phyloP scores from a whole-genome alignment of 139 green algal species.

The Klebsormidium nitens region DNA sequence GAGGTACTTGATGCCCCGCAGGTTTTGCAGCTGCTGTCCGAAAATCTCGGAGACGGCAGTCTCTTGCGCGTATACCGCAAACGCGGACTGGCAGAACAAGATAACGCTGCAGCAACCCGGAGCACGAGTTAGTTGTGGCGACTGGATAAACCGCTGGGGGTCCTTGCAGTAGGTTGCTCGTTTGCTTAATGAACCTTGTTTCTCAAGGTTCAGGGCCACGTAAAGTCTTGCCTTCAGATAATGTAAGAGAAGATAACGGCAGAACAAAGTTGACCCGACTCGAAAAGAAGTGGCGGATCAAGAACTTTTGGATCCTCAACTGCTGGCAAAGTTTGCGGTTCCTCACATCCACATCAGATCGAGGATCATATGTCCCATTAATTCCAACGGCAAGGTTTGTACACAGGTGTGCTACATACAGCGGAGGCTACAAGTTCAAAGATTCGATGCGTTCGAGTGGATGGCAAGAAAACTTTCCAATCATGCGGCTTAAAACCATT shows the following conservation, averaged over 20 bases:
- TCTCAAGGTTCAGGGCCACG: neutral
- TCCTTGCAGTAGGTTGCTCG: neutral
- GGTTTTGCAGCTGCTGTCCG: constrained; percentile 56
- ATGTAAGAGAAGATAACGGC: neutral
- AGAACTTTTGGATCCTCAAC: too few species aligned
- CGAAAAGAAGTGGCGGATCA: neutral
- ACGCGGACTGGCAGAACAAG: constrained; percentile 84
- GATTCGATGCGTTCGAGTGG: too few species aligned
- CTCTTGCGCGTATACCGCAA: constrained; percentile 74
- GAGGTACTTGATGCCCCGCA: constrained; percentile 78
- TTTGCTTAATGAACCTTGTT: too few species aligned
- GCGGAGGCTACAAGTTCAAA: too few species aligned
- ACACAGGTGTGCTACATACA: too few species aligned
- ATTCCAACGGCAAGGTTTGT: too few species aligned
- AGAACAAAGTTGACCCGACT: neutral
- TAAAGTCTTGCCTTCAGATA: neutral
- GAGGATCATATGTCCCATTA: too few species aligned
- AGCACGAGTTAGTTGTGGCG: neutral
- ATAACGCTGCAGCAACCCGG: constrained; percentile 49
- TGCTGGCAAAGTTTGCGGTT: too few species aligned
- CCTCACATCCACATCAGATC: too few species aligned
- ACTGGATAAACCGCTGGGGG: neutral
- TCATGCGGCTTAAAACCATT: too few species aligned
- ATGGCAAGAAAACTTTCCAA: too few species aligned
- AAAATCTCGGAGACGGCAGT: constrained; percentile 82